phyloP scores from a whole-genome alignment of 176 grass and related monocot genomes.

The Oryza australiensis region DNA sequence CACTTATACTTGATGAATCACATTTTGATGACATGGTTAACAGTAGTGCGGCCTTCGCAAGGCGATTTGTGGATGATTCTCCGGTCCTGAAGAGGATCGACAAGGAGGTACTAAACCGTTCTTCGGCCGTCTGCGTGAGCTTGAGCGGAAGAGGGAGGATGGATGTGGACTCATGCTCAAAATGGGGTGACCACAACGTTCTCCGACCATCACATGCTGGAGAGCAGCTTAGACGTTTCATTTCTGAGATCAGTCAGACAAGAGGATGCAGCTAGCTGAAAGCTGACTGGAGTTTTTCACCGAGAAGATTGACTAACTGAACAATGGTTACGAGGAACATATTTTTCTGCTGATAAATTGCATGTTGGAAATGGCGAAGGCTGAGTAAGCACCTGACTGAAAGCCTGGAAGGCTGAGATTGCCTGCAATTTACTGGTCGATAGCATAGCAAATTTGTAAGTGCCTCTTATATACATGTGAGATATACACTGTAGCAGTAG shows the following conservation, averaged over 20 bases:
- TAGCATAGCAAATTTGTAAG: neutral
- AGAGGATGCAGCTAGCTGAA: conserved; percentile 46
- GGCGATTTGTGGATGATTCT: conserved; percentile 54
- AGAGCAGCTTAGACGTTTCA: conserved; percentile 39
- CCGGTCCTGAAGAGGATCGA: conserved; percentile 58
- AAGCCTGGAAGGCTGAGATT: neutral
- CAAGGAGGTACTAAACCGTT: conserved; percentile 49
- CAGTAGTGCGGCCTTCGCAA: conserved; percentile 64
- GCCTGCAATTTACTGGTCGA: neutral
- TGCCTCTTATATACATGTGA: neutral
- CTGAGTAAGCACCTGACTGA: neutral
- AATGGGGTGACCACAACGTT: conserved; percentile 37
- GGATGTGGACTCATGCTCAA: conserved; percentile 27
- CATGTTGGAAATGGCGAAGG: neutral
- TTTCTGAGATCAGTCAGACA: conserved; percentile 38
- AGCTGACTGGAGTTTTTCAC: neutral
- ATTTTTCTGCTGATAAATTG: neutral
- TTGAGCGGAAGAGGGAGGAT: neutral
- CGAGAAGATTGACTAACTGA: neutral
- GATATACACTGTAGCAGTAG: neutral
- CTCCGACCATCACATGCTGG: conserved; percentile 41
- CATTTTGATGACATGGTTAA: conserved; percentile 50
- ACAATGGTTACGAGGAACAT: neutral
- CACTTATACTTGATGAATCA: conserved; percentile 54
- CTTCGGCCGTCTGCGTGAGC: conserved; percentile 3